Conservation (phyloP, 202 grass and related monocot genomes). For the Bolboschoenoplectus hybrid region DNA sequence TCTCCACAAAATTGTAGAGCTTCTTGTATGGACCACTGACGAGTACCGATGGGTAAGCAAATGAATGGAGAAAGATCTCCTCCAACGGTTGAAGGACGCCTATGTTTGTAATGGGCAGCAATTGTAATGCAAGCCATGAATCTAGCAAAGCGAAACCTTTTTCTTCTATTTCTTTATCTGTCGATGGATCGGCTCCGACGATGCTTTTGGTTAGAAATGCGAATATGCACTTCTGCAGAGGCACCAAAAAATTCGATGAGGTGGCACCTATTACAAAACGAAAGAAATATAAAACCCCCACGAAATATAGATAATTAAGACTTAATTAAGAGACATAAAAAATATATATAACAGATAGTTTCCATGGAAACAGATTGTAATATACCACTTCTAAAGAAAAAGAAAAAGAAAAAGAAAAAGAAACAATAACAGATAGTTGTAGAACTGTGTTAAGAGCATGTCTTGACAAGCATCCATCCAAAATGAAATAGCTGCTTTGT, state of each 20-base stretch:
- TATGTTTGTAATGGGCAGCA: conserved; percentile 56
- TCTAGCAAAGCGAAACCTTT: conserved; percentile 58
- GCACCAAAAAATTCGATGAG: conserved; percentile 38
- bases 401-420: no score
- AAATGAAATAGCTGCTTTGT: not conserved
- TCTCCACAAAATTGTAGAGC: conserved; percentile 72
- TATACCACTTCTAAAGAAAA: no score
- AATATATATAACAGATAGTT: no score
- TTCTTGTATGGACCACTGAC: conserved; percentile 53
- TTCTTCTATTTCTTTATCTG: conserved; percentile 40
- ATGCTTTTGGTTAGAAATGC: conserved; percentile 64
- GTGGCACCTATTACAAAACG: not conserved
- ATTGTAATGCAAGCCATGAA: conserved; percentile 75
- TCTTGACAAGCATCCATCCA: not conserved
- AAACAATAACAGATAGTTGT: no score
- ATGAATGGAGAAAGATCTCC: conserved; percentile 88
- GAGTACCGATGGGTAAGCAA: conserved; percentile 54
- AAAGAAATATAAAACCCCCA: not conserved
- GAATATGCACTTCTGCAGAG: conserved; percentile 81
- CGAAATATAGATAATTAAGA: no score
- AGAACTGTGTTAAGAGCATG: no score
- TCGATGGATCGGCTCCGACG: conserved; percentile 55
- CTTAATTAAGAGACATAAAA: no score
- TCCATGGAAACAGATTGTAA: no score
- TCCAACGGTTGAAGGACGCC: conserved; percentile 61